A percentile compares a stretch with the other conserved stretches of the same genome.
Conservation (phyloP, 176 grass and related monocot species). For the Rhynchospora tenuis region DNA sequence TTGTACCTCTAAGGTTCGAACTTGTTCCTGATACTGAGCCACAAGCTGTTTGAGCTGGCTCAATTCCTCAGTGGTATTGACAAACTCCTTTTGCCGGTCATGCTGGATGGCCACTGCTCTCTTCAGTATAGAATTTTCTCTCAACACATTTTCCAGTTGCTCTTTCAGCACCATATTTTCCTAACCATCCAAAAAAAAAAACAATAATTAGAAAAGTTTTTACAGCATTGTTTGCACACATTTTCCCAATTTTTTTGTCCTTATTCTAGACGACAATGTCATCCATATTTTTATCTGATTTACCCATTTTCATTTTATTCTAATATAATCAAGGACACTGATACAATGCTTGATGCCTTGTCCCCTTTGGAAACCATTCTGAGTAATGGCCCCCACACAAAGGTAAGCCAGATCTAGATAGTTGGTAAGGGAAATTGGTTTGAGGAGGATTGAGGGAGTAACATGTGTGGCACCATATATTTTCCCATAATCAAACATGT, state of each 20-base stretch:
- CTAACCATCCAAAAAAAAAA: slow-evolving; percentile 25
- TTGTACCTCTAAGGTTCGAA: slow-evolving; percentile 67
- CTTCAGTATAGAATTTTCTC: slow-evolving; percentile 66
- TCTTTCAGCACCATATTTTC: slow-evolving; percentile 84
- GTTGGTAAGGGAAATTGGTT: too few relatives aligned
- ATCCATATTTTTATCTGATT: not conserved
- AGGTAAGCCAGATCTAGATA: too few relatives aligned
- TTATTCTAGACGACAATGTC: not conserved
- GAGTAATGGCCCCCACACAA: too few relatives aligned
- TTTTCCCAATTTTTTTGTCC: not conserved
- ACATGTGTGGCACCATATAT: too few relatives aligned
- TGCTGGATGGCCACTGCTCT: slow-evolving; percentile 80
- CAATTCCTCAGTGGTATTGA: slow-evolving; percentile 50
- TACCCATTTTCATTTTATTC: not conserved
- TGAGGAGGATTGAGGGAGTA: too few relatives aligned
- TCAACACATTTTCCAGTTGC: slow-evolving; percentile 45
- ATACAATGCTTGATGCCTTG: too few relatives aligned
- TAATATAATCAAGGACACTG: not conserved
- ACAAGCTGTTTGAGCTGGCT: slow-evolving; percentile 69
- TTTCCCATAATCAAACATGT: too few relatives aligned
- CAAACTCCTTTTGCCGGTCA: slow-evolving; percentile 69
- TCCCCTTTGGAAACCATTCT: too few relatives aligned
- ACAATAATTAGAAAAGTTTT: not conserved
- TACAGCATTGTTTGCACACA: not conserved
- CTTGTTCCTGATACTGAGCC: slow-evolving; percentile 73